A percentile compares a stretch with the other conserved stretches of the same genome.
Conservation (phyloP, 1,284 basidiomycete genomes). For the Chiua sp. region DNA sequence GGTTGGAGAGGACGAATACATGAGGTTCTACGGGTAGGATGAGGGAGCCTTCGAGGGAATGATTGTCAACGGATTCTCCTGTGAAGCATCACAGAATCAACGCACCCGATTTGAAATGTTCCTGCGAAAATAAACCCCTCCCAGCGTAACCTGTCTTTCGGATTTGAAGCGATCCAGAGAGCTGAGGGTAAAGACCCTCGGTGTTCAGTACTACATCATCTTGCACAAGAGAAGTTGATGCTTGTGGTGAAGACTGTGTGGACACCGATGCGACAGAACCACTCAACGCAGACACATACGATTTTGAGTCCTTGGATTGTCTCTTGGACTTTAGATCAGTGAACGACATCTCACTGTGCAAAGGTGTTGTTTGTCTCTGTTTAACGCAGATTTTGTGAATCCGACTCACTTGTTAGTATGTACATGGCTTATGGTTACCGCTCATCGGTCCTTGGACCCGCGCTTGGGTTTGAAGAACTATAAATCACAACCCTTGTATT, state of each 20-base stretch:
- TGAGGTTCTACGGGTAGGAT: slow-evolving; percentile 64
- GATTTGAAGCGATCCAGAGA: slow-evolving; percentile 40
- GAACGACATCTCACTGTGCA: slow-evolving; percentile 40
- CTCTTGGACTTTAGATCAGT: slow-evolving; percentile 32
- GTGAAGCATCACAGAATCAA: neutral
- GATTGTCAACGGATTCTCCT: slow-evolving; percentile 3
- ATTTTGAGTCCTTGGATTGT: slow-evolving; percentile 32
- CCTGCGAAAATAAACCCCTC: slow-evolving; percentile 46
- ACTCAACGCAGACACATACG: slow-evolving; percentile 35
- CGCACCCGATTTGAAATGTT: slow-evolving; percentile 45
- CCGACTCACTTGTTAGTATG: no score
- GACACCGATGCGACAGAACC: slow-evolving; percentile 23
- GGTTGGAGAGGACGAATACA: slow-evolving; percentile 69
- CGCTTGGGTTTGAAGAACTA: no score
- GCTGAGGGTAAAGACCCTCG: slow-evolving; percentile 24
- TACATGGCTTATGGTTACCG: no score
- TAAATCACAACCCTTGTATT: no score
- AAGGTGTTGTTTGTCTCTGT: slow-evolving; percentile 17
- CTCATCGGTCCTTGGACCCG: no score
- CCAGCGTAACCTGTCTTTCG: slow-evolving; percentile 37
- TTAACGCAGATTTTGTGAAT: neutral
- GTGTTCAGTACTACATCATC: slow-evolving; percentile 5
- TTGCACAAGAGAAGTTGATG: slow-evolving; percentile 1
- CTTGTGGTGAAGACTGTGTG: slow-evolving; percentile 23
- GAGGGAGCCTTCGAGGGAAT: slow-evolving; percentile 54